A percentile compares a stretch with the other conserved stretches of the same genome.
phyloP scores from a whole-genome alignment of 305 asterid species.

The Caryopteris hybrid region DNA sequence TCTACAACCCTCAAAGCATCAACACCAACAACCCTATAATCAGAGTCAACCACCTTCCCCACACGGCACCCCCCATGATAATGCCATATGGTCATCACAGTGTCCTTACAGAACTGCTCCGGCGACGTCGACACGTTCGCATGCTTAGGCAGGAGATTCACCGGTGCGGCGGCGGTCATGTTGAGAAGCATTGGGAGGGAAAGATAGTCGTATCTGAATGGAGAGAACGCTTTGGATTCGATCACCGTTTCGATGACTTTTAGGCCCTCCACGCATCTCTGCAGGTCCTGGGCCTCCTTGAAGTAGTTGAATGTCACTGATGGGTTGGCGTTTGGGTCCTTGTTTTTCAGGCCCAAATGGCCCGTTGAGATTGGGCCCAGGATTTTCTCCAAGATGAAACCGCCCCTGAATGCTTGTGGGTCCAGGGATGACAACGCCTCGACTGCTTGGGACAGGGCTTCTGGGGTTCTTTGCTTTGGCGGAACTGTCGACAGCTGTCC shows the following conservation, averaged over 20 bases:
- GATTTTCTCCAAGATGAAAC: constrained; percentile 74
- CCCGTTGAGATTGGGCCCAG: constrained; percentile 75
- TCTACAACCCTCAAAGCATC: constrained; percentile 62
- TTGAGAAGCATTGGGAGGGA: constrained; percentile 54
- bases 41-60: constrained; percentile 56
- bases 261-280: constrained; percentile 63
- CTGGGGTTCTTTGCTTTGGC: constrained; percentile 77
- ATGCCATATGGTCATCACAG: constrained; percentile 91
- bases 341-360: constrained; percentile 42
- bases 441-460: constrained; percentile 60
- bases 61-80: constrained; percentile 89
- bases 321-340: constrained; percentile 67
- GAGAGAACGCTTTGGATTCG: constrained; percentile 54
- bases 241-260: constrained; percentile 52
- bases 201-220: constrained; percentile 40
- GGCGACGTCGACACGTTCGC: constrained; percentile 50
- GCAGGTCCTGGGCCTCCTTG: constrained; percentile 52
- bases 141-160: constrained; percentile 64
- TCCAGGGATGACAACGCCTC: constrained; percentile 48
- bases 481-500: constrained; percentile 85
- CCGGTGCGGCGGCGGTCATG: constrained; percentile 65
- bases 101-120: constrained; percentile 80
- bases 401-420: constrained; percentile 54
- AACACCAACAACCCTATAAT: constrained; percentile 54
- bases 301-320: constrained; percentile 80